Evolutionary conservation across 1,139 yeast genomes (phyloP).

Genomic region (Pichiaceae sp.): DNA sequence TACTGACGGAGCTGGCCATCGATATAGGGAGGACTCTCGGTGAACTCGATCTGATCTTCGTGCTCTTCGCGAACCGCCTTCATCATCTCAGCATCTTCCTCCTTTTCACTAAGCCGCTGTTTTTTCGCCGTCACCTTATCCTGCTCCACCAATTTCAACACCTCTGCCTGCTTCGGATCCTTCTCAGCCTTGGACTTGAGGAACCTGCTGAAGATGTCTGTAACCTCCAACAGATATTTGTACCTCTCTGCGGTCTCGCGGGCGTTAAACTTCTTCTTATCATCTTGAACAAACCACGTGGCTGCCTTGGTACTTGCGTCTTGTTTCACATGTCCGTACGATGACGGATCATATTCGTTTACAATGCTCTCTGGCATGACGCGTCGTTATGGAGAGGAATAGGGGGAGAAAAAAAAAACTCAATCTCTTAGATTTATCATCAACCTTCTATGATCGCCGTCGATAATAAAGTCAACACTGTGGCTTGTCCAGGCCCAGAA

Average conservation of each 20-base stretch:
- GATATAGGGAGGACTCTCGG: slow-evolving; percentile 58
- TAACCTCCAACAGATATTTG: slow-evolving; percentile 55
- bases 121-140: slow-evolving; percentile 10
- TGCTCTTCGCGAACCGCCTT: slow-evolving; percentile 36
- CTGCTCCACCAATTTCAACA: slow-evolving; percentile 35
- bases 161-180: slow-evolving; percentile 47
- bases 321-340: neutral
- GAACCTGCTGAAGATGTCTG: slow-evolving; percentile 62
- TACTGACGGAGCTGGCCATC: slow-evolving; percentile 67
- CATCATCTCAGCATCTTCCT: slow-evolving; percentile 37
- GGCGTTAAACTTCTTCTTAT: slow-evolving; percentile 40
- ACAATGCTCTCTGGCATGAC: neutral
- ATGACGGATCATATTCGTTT: neutral
- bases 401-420: neutral
- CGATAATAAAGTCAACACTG: slow-evolving; percentile 23
- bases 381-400: neutral
- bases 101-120: slow-evolving; percentile 39
- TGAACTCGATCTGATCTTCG: slow-evolving; percentile 37
- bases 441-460: slow-evolving; percentile 1
- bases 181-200: slow-evolving; percentile 57
- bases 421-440: too few relatives aligned
- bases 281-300: slow-evolving; percentile 35
- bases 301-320: neutral
- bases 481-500: slow-evolving; percentile 98
- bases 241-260: slow-evolving; percentile 54